phyloP scores from a whole-genome alignment of 805 yeast genomes.

The Teunomyces lycoperdinae region DNA sequence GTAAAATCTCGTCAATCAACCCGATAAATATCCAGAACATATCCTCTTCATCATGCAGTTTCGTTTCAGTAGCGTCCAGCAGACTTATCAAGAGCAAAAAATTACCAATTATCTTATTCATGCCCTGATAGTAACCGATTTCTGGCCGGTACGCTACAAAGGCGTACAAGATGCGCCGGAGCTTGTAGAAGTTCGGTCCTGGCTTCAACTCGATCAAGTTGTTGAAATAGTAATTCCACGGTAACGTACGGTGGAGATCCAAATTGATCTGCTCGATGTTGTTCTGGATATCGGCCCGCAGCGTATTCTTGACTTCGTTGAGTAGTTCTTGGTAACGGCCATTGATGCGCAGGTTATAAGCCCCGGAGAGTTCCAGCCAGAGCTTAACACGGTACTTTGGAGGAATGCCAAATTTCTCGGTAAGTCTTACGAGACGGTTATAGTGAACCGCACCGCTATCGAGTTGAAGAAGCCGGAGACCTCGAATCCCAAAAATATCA shows the following conservation, averaged over 20 bases:
- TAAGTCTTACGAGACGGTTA: conserved; percentile 22
- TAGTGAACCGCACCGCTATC: conserved; percentile 11
- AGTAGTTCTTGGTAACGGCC: conserved; percentile 43
- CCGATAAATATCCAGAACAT: conserved; percentile 54
- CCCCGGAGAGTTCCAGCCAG: conserved; percentile 57
- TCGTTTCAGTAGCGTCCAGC: background rate
- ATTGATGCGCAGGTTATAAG: conserved; percentile 40
- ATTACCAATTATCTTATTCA: conserved; percentile 59
- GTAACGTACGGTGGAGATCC: conserved; percentile 55
- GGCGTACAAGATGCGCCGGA: conserved; percentile 48
- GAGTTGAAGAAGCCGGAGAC: conserved; percentile 27
- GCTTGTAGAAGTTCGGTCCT: conserved; percentile 51
- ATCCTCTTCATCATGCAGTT: conserved; percentile 37
- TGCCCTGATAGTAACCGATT: conserved; percentile 59
- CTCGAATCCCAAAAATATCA: conserved; percentile 38
- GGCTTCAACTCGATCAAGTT: conserved; percentile 36
- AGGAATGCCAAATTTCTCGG: conserved; percentile 46
- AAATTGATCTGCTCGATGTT: conserved; percentile 49
- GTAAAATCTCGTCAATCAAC: conserved; percentile 47
- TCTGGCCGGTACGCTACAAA: conserved; percentile 45
- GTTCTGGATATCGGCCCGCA: conserved; percentile 4
- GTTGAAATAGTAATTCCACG: conserved; percentile 49
- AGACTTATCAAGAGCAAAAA: conserved; percentile 28
- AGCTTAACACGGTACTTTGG: conserved; percentile 43
- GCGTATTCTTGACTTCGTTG: conserved; percentile 10